Evolutionary conservation across 2,329 filamentous ascomycete species (phyloP).

Genomic region (Talaromyces sp.): DNA sequence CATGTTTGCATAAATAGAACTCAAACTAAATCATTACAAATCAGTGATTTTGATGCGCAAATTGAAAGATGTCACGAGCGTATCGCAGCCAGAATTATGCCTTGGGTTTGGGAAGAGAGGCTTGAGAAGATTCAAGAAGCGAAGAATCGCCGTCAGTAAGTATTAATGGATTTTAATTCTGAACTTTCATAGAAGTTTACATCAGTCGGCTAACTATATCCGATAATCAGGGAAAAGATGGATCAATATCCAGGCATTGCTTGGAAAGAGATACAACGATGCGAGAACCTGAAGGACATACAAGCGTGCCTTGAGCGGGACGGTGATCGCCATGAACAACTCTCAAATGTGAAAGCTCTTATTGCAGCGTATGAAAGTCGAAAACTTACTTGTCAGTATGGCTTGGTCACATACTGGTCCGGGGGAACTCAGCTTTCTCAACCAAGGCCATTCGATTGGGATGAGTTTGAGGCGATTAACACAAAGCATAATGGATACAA

Average conservation of each 20-base stretch:
- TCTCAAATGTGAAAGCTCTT: not conserved
- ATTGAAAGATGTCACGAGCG: conserved; percentile 1
- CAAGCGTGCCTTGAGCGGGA: not conserved
- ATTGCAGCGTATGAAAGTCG: not conserved
- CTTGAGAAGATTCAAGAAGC: not conserved
- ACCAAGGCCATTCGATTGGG: not conserved
- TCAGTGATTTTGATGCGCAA: not conserved
- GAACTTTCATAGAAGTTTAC: not conserved
- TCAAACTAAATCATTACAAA: too few relatives aligned
- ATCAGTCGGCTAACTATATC: not conserved
- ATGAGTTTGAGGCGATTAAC: not conserved
- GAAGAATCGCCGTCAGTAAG: not conserved
- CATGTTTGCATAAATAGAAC: too few relatives aligned
- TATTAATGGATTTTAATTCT: not conserved
- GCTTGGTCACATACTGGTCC: not conserved
- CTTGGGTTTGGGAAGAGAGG: not conserved
- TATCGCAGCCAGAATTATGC: not conserved
- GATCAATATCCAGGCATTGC: not conserved
- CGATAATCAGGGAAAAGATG: not conserved
- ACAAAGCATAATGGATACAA: not conserved
- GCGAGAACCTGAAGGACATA: not conserved
- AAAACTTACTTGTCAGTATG: not conserved
- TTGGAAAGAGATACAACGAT: not conserved
- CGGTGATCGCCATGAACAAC: not conserved
- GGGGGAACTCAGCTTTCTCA: not conserved